phyloP scores from a whole-genome alignment of 108 stramenopile genomes.

The Conticribra guillardii region DNA sequence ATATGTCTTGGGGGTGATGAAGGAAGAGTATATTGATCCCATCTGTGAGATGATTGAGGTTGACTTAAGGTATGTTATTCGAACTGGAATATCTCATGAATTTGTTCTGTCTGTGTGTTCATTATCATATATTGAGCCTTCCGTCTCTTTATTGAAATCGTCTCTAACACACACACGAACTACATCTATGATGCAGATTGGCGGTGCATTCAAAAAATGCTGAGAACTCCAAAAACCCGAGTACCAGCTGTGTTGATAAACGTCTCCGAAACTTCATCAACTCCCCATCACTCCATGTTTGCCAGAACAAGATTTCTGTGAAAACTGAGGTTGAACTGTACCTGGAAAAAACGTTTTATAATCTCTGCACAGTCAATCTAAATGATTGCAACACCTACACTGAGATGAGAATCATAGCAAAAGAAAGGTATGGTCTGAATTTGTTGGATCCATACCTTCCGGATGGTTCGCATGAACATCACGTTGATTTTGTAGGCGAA shows the following conservation, averaged over 20 bases:
- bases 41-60: constrained; percentile 43
- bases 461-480: constrained; percentile 58
- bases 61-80: constrained; percentile 33
- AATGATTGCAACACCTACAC: constrained; percentile 72
- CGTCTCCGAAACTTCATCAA: constrained; percentile 23
- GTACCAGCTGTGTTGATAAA: constrained; percentile 5
- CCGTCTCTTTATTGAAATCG: no score
- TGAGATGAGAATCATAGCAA: constrained; percentile 62
- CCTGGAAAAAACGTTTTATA: constrained; percentile 60
- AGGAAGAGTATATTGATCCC: constrained; percentile 34
- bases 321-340: constrained; percentile 49
- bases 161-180: no score
- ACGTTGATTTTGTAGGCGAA: constrained; percentile 66
- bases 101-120: background rate
- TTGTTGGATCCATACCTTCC: constrained; percentile 61
- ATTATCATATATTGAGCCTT: background rate
- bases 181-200: constrained; percentile 5
- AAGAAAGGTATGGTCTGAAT: constrained; percentile 54
- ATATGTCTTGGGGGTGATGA: constrained; percentile 22
- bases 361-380: constrained; percentile 61
- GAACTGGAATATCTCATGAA: background rate
- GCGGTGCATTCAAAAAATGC: constrained; percentile 25
- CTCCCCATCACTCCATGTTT: constrained; percentile 25
- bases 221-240: background rate
- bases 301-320: constrained; percentile 29